These are phyloP conservation scores for Fomitopsis pulvina DNA, from an alignment of 768 basidiomycete genomes.

Conservation along the genomic window DNA sequence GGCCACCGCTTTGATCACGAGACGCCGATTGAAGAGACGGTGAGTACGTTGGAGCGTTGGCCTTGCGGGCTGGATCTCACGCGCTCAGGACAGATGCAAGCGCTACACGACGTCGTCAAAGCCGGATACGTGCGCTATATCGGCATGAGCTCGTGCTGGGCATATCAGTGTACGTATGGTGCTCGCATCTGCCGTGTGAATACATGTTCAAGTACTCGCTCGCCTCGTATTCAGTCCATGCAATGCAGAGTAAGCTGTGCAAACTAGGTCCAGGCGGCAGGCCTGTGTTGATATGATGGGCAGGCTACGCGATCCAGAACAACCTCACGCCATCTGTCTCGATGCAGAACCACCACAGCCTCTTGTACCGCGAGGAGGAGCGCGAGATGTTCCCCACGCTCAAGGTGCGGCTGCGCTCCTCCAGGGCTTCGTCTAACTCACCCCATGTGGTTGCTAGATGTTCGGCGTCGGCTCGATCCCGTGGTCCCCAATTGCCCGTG, in stretches of 20 bases:
- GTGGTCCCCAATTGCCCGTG: constrained; percentile 34
- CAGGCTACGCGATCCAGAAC: constrained; percentile 30
- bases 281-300: not conserved
- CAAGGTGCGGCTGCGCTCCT: constrained; percentile 12
- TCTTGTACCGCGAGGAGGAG: constrained; percentile 42
- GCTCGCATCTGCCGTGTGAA: not conserved
- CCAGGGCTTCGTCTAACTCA: not conserved
- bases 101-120: constrained; percentile 37
- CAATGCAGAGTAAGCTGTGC: constrained; percentile 22
- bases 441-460: constrained; percentile 10
- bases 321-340: constrained; percentile 35
- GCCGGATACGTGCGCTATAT: constrained; percentile 35
- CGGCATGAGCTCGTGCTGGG: constrained; percentile 27
- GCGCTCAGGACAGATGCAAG: constrained; percentile 37
- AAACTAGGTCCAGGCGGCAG: no score
- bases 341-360: constrained; percentile 41
- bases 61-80: no score
- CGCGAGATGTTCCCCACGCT: constrained; percentile 34
- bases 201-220: not conserved
- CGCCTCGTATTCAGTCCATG: constrained; percentile 16
- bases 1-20: constrained; percentile 31
- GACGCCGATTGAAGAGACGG: constrained; percentile 34
- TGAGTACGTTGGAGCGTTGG: no score
- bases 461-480: constrained; percentile 33
- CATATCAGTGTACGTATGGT: constrained; percentile 22